A percentile compares a stretch with the other conserved stretches of the same genome.
These are phyloP conservation scores for Fusarium domesticum DNA, from an alignment of 2,329 filamentous ascomycete species.

Conservation along the genomic window DNA sequence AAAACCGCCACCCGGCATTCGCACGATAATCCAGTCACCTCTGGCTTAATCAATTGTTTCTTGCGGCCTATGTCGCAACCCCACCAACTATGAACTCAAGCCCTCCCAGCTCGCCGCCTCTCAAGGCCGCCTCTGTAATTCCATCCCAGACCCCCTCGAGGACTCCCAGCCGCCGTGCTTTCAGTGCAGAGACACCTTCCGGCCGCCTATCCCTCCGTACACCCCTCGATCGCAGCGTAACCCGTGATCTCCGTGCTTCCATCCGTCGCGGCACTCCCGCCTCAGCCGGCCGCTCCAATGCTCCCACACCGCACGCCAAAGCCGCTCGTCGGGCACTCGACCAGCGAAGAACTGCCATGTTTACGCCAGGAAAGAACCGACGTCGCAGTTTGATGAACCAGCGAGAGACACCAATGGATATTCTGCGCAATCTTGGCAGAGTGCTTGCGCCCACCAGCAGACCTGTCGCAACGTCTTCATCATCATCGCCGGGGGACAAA, in stretches of 20 bases:
- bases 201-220: constrained; percentile 42
- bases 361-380: constrained; percentile 58
- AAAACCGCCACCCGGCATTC: no score
- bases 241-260: constrained; percentile 39
- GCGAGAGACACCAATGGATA: constrained; percentile 53
- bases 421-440: constrained; percentile 53
- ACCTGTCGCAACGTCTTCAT: constrained; percentile 47
- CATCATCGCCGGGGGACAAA: constrained; percentile 36
- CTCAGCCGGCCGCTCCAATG: constrained; percentile 43
- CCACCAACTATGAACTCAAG: constrained; percentile 17
- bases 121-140: constrained; percentile 13
- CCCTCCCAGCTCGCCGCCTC: constrained; percentile 9
- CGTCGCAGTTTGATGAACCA: constrained; percentile 56
- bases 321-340: constrained; percentile 59
- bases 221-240: constrained; percentile 38
- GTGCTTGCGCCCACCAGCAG: constrained; percentile 50
- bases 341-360: constrained; percentile 55
- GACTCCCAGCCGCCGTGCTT: constrained; percentile 31
- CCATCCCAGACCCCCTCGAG: constrained; percentile 20
- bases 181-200: constrained; percentile 39
- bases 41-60: background rate
- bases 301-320: constrained; percentile 58
- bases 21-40: no score
- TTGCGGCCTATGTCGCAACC: constrained; percentile 12
- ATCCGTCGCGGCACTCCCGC: constrained; percentile 43